Percentiles rank a stretch among this genome's conserved stretches.
Evolutionary conservation across 441 rosid species (phyloP).

Genomic region (Syzygium malaccense): DNA sequence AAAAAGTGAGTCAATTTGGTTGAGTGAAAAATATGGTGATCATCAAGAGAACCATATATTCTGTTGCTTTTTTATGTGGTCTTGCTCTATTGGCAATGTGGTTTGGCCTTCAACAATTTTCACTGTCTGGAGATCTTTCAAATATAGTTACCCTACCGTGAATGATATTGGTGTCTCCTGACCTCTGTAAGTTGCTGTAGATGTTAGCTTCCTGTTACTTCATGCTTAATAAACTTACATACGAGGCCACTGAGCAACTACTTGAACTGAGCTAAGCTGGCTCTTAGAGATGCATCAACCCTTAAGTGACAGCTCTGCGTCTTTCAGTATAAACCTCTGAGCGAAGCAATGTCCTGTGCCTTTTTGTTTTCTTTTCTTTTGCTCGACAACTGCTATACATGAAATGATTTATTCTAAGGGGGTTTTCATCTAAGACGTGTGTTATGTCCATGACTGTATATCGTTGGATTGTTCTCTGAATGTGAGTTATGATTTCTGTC

Average conservation of each 20-base stretch:
- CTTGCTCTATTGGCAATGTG: not conserved
- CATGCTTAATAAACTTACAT: not conserved
- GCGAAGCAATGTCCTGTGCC: not conserved
- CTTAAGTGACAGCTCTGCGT: not conserved
- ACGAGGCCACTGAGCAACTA: not conserved
- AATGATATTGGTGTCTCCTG: not conserved
- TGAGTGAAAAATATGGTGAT: not conserved
- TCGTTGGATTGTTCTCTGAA: not conserved
- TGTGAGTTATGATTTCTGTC: not conserved
- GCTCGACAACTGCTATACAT: not conserved
- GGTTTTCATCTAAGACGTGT: not conserved
- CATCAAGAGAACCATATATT: not conserved
- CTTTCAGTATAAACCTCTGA: not conserved
- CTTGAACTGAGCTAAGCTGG: not conserved
- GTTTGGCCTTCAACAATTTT: not conserved
- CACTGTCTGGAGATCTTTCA: not conserved
- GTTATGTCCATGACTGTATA: not conserved
- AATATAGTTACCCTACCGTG: not conserved
- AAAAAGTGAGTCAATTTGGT: not conserved
- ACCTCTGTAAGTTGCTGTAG: not conserved
- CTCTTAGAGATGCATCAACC: not conserved
- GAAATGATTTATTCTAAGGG: not conserved
- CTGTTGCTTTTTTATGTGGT: not conserved
- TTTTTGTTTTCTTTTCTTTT: not conserved
- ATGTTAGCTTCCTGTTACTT: not conserved